Base-by-base conservation (phyloP, 192 early-diverging fungal species). In the Diversispora eburnea region DNA sequence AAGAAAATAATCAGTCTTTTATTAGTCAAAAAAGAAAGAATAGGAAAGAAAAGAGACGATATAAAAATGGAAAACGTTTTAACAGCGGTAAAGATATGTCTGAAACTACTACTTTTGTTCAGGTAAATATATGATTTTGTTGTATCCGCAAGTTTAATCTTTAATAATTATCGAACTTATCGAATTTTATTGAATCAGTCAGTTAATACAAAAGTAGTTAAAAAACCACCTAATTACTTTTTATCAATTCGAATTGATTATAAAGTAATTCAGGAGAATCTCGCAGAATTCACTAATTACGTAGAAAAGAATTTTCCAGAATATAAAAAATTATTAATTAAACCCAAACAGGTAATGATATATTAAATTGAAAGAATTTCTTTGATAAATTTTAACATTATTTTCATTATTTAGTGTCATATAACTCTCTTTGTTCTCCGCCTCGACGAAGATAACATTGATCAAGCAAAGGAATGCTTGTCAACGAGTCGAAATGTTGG, bases 221-320 rank as follows among this genome's bases (percentile, higher is more conserved):
- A 33, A 33, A 58, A 5, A 58, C 57, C 57, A 58, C 57, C 57
- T 9, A 58, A 58, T 58, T 58, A 58, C 25, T 58, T 58, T 58
- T 19, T 58, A 58, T 58, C 57, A 10, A 10, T 58, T 58, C 57
- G 57, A 5, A 8, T 58, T 58, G 22, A 58, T 58, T 58, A n/a
- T 10, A 7, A 58, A 25, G 20, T 9, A 22, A 58, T 58, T 12
- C 57, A 58, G 25, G 8, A 58, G 25, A 58, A 22, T 9, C 25
- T 58, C 25, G 10, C 19, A 10, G 57, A 58, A 58, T 58, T 58
- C 25, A 22, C 15, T 12, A 58, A 25, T 58, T 20, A 58, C 25
- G 57, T 58, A 20, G 3, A n/a, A 8, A 58, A 20, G 9, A 58
- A 58, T 20, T 58, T 58, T 10, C 57, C 57, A 10, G 57, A 58